phyloP scores from a whole-genome alignment of 2,329 filamentous ascomycete genomes.

The Teratosphaeriaceae sp. region DNA sequence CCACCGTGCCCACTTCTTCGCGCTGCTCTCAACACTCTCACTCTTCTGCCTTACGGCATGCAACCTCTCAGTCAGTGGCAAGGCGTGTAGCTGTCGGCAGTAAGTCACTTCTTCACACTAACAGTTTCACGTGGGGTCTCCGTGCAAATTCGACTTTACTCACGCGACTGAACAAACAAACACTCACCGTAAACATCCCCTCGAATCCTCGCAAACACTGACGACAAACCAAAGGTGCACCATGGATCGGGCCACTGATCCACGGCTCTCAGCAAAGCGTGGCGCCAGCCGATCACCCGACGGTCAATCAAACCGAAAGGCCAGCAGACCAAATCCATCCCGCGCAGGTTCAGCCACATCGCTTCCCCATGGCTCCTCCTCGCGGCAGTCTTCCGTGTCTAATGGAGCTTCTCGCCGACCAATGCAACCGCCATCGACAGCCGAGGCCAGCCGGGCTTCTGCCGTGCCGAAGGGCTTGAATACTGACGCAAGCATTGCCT shows the following conservation, averaged over 20 bases:
- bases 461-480: background rate
- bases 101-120: no score
- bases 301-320: constrained; percentile 3
- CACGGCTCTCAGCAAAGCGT: constrained; percentile 7
- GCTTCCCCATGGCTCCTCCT: background rate
- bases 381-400: background rate
- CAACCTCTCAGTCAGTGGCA: no score
- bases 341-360: constrained; percentile 4
- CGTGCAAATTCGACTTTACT: no score
- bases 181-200: no score
- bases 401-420: background rate
- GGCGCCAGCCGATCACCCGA: constrained; percentile 9
- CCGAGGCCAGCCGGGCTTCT: background rate
- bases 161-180: no score
- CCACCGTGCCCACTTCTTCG: background rate
- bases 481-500: background rate
- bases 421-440: background rate
- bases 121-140: no score
- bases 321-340: background rate
- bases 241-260: constrained; percentile 3
- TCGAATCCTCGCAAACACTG: no score
- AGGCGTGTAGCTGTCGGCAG: no score
- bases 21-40: no score
- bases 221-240: no score
- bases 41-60: no score